A percentile compares a stretch with the other conserved stretches of the same genome.
phyloP scores from a whole-genome alignment of 2,329 filamentous ascomycete genomes.

The Aspergillus felis region DNA sequence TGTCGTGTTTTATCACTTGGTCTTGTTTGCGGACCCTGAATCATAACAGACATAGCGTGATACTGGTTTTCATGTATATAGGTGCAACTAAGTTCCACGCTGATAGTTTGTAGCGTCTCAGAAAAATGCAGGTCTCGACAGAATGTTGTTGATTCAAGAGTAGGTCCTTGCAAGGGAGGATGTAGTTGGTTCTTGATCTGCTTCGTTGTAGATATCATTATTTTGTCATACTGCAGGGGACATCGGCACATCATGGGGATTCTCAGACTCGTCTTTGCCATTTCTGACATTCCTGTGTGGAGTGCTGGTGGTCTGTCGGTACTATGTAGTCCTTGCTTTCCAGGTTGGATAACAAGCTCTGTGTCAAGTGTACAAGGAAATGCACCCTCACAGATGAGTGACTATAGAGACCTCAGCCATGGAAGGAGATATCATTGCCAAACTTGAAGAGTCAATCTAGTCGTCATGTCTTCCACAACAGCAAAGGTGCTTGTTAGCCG shows the following conservation, averaged over 20 bases:
- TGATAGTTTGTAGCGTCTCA: neutral
- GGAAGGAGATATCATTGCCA: neutral
- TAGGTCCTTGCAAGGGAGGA: neutral
- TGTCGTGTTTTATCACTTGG: neutral
- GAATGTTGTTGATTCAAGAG: neutral
- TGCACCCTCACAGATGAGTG: too few species aligned
- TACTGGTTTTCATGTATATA: slow-evolving; percentile 5
- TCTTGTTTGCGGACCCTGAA: neutral
- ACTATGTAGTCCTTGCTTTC: neutral
- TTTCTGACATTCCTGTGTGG: neutral
- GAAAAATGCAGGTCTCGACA: neutral
- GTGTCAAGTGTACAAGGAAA: too few species aligned
- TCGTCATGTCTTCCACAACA: too few species aligned
- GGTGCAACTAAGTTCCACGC: slow-evolving; percentile 1
- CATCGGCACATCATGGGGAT: neutral
- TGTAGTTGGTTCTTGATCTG: too few species aligned
- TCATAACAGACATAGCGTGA: neutral
- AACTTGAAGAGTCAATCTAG: too few species aligned
- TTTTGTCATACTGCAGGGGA: neutral
- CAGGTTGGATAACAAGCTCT: neutral
- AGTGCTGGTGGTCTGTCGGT: too few species aligned
- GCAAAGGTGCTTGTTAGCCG: neutral
- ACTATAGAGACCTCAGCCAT: too few species aligned
- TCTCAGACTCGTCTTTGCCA: neutral
- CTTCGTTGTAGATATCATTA: neutral